phyloP scores from a whole-genome alignment of 805 yeast genomes.

The Hanseniaspora clermontiae region DNA sequence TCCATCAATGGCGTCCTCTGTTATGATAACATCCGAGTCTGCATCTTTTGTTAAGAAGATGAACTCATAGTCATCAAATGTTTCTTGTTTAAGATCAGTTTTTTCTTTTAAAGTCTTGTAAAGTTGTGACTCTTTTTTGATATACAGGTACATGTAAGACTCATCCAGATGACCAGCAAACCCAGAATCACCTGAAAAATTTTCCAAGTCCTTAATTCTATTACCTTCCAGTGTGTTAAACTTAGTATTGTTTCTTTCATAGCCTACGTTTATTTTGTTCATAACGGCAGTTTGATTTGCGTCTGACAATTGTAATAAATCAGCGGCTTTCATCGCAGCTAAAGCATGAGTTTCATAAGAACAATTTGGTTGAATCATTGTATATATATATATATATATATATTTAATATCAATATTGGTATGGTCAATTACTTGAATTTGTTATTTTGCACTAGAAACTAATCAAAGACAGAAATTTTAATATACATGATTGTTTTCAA shows the following conservation, averaged over 20 bases:
- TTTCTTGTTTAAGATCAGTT: constrained; percentile 15
- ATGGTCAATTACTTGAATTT: too few relatives aligned
- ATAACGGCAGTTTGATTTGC: constrained; percentile 20
- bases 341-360: constrained; percentile 16
- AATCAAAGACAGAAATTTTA: too few relatives aligned
- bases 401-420: neutral
- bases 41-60: neutral
- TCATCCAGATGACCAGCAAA: constrained; percentile 18
- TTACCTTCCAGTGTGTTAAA: constrained; percentile 33
- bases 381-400: neutral
- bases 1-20: constrained; percentile 23
- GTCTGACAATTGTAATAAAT: constrained; percentile 23
- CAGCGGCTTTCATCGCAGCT: constrained; percentile 24
- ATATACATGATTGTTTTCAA: too few relatives aligned
- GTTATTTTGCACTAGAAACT: too few relatives aligned
- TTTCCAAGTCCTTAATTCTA: constrained; percentile 28
- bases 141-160: constrained; percentile 22
- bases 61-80: neutral
- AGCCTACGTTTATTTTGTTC: constrained; percentile 37
- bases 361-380: neutral
- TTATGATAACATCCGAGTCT: neutral
- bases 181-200: constrained; percentile 22
- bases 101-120: constrained; percentile 17
- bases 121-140: neutral
- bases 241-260: constrained; percentile 35